A percentile compares a stretch with the other conserved stretches of the same genome.
phyloP scores from a whole-genome alignment of 1,284 basidiomycete species.

The Malassezia cuniculi region DNA sequence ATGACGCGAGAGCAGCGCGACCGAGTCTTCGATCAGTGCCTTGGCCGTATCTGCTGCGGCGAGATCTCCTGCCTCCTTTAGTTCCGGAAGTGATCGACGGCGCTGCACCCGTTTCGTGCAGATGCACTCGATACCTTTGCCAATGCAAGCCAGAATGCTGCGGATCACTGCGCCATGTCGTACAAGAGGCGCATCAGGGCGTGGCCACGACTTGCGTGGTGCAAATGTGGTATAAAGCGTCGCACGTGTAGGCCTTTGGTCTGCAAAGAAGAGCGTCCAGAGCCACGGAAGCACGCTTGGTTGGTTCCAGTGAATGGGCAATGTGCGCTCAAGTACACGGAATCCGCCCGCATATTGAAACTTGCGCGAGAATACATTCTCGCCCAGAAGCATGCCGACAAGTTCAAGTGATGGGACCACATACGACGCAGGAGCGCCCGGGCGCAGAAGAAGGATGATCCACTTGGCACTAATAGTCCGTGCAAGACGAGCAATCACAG shows the following conservation, averaged over 20 bases:
- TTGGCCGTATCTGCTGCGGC: too few species aligned
- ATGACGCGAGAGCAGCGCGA: constrained; percentile 18
- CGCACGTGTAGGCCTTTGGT: constrained; percentile 47
- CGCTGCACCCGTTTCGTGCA: too few species aligned
- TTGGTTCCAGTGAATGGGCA: constrained; percentile 59
- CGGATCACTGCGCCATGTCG: constrained; percentile 21
- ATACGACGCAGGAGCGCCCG: constrained; percentile 18
- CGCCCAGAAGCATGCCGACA: constrained; percentile 16
- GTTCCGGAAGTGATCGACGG: too few species aligned
- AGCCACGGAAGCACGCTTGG: constrained; percentile 53
- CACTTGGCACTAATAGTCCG: constrained; percentile 24
- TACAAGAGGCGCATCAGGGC: constrained; percentile 1
- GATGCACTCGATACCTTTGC: constrained; percentile 21
- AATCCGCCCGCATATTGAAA: constrained; percentile 63
- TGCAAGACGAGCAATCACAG: constrained; percentile 11
- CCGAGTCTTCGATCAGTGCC: constrained; percentile 18
- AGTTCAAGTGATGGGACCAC: constrained; percentile 21
- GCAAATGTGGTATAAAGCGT: constrained; percentile 57
- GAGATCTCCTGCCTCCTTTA: too few species aligned
- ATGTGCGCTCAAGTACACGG: constrained; percentile 58
- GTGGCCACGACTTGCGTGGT: constrained; percentile 16
- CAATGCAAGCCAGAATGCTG: constrained; percentile 25
- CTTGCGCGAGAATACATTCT: too few species aligned
- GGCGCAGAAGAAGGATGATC: constrained; percentile 33
- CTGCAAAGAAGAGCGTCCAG: constrained; percentile 55